Evolutionary conservation across 441 rosid genomes (phyloP).

Genomic region (Pelargonium fulgidum): DNA sequence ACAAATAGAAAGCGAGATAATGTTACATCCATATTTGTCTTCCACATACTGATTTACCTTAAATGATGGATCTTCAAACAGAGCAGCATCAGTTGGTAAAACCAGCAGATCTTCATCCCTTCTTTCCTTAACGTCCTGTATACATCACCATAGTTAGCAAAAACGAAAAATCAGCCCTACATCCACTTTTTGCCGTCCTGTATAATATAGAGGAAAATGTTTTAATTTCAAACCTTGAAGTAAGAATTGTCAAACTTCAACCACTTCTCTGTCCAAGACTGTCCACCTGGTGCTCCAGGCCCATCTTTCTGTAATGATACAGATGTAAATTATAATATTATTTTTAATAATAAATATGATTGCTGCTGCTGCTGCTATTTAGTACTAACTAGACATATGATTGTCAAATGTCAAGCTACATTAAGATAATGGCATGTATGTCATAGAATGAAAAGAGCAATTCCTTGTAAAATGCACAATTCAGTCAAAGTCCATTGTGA

Average conservation of each 20-base stretch:
- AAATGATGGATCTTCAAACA: constrained; percentile 86
- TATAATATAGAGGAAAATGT: neutral
- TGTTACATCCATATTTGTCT: constrained; percentile 13
- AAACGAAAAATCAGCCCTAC: neutral
- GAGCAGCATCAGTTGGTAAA: constrained; percentile 88
- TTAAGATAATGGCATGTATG: neutral
- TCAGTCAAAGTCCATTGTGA: neutral
- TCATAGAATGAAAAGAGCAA: neutral
- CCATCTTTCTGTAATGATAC: constrained; percentile 65
- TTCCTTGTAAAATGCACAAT: neutral
- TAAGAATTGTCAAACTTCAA: constrained; percentile 88
- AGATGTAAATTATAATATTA: constrained; percentile 2
- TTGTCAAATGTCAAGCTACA: neutral
- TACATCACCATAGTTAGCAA: constrained; percentile 18
- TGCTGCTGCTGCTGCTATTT: neutral
- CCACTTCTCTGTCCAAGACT: constrained; percentile 92
- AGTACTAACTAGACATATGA: neutral
- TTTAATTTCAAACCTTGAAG: constrained; percentile 63
- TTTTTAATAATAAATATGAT: neutral
- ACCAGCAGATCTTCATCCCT: constrained; percentile 73
- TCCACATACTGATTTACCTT: constrained; percentile 38
- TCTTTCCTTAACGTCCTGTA: constrained; percentile 71
- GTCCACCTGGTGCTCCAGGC: constrained; percentile 97
- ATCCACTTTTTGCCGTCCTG: neutral
- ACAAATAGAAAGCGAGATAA: constrained; percentile 3